Evolutionary conservation across 352 stramenopile genomes (phyloP).

Genomic region (Phytophthora parvispora): DNA sequence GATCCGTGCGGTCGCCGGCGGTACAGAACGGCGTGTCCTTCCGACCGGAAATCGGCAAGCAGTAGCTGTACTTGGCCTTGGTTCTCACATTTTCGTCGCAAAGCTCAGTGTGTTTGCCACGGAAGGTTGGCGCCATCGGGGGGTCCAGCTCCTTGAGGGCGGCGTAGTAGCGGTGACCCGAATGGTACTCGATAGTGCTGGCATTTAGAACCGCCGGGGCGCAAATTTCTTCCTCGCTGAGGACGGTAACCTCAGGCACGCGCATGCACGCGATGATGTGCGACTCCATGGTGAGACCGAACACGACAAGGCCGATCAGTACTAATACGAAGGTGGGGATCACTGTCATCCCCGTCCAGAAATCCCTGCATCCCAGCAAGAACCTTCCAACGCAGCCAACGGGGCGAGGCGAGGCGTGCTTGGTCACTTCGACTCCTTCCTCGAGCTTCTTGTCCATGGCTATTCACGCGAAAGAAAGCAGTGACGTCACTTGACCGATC

Average conservation of each 20-base stretch:
- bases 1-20: slow-evolving; percentile 49
- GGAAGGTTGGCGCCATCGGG: slow-evolving; percentile 31
- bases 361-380: background rate
- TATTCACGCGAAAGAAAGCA: background rate
- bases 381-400: slow-evolving; percentile 11
- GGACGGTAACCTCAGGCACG: background rate
- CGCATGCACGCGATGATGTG: background rate
- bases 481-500: background rate
- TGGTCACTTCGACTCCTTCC: slow-evolving; percentile 15
- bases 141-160: slow-evolving; percentile 27
- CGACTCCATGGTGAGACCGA: background rate
- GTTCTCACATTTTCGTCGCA: slow-evolving; percentile 16
- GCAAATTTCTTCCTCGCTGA: slow-evolving; percentile 9
- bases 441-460: slow-evolving; percentile 20
- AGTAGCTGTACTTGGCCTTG: slow-evolving; percentile 39
- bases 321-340: background rate
- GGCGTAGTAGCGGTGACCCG: slow-evolving; percentile 23
- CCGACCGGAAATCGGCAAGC: slow-evolving; percentile 58
- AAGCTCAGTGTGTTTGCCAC: slow-evolving; percentile 22
- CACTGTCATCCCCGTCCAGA: background rate
- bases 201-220: slow-evolving; percentile 10
- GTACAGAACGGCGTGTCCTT: slow-evolving; percentile 59
- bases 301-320: background rate
- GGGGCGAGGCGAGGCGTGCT: background rate
- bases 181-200: slow-evolving; percentile 29